phyloP scores from a whole-genome alignment of 2,329 filamentous ascomycete species.

The Stemphylium vesicarium region DNA sequence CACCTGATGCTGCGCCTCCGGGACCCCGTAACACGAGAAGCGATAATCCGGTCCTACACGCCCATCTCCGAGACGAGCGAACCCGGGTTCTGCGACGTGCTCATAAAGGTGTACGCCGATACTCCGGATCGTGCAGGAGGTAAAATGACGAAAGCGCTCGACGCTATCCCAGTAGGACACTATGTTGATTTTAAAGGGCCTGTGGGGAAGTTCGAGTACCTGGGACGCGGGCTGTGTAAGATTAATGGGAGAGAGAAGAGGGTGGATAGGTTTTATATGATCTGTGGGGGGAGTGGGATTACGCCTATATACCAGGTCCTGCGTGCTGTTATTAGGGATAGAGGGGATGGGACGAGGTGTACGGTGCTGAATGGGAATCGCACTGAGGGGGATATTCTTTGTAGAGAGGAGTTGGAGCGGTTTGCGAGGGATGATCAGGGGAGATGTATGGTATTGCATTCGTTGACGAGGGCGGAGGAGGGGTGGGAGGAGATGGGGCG shows the following conservation, averaged over 20 bases:
- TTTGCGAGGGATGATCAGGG: constrained; percentile 62
- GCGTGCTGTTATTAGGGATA: constrained; percentile 72
- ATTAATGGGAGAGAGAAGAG: constrained; percentile 63
- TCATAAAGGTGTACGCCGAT: constrained; percentile 83
- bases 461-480: constrained; percentile 67
- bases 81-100: constrained; percentile 71
- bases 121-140: constrained; percentile 66
- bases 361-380: constrained; percentile 81
- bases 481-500: constrained; percentile 76
- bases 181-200: constrained; percentile 86
- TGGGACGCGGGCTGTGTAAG: constrained; percentile 68
- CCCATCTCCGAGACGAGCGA: constrained; percentile 72
- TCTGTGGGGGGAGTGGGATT: constrained; percentile 86
- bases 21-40: constrained; percentile 72
- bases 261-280: constrained; percentile 78
- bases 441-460: constrained; percentile 70
- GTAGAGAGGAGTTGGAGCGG: constrained; percentile 71
- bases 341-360: constrained; percentile 69
- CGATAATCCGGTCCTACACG: constrained; percentile 86
- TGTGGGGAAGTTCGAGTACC: constrained; percentile 83
- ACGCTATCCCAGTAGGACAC: constrained; percentile 73
- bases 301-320: constrained; percentile 91
- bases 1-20: constrained; percentile 84
- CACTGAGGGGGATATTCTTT: constrained; percentile 80
- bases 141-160: constrained; percentile 81